phyloP scores from a whole-genome alignment of 441 rosid genomes.

The Pelargonium myrrhifolium region DNA sequence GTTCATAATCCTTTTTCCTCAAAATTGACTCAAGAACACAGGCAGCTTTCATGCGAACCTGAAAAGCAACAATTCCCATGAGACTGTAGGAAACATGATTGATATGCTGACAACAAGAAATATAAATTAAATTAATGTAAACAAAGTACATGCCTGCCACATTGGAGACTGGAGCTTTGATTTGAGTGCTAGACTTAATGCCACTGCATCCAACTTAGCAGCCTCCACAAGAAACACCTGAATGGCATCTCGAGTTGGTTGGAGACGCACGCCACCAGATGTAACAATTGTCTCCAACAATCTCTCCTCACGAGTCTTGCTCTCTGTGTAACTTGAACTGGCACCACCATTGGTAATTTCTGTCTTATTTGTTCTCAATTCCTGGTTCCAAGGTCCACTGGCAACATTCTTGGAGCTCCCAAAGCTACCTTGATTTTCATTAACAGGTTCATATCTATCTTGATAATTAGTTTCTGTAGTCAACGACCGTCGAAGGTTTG shows the following conservation, averaged over 20 bases:
- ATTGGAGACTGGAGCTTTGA: constrained; percentile 74
- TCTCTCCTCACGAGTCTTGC: constrained; percentile 81
- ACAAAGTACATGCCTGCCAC: constrained; percentile 98
- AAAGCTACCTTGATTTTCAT: constrained; percentile 35
- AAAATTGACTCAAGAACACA: constrained; percentile 84
- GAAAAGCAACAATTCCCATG: constrained; percentile 20
- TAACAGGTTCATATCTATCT: constrained; percentile 70
- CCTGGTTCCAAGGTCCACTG: constrained; percentile 60
- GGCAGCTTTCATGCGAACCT: constrained; percentile 91
- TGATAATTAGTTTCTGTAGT: constrained; percentile 59
- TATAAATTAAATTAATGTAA: too few species aligned
- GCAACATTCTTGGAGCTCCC: constrained; percentile 41
- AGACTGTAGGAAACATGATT: constrained; percentile 7
- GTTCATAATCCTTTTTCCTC: constrained; percentile 67
- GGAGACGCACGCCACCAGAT: constrained; percentile 88
- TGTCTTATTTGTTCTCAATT: constrained; percentile 31
- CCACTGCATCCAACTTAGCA: constrained; percentile 66
- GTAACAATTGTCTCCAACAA: constrained; percentile 89
- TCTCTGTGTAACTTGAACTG: constrained; percentile 39
- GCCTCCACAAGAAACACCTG: constrained; percentile 79
- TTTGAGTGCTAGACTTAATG: constrained; percentile 69
- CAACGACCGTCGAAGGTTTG: constrained; percentile 79
- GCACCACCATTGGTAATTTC: constrained; percentile 42
- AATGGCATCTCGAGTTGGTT: constrained; percentile 92
- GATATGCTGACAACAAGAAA: too few species aligned